Evolutionary conservation across 2,329 filamentous ascomycete genomes (phyloP), one percentile per base, ranked within the genome.

Genomic region (Aspergillus quadricinctus): DNA sequence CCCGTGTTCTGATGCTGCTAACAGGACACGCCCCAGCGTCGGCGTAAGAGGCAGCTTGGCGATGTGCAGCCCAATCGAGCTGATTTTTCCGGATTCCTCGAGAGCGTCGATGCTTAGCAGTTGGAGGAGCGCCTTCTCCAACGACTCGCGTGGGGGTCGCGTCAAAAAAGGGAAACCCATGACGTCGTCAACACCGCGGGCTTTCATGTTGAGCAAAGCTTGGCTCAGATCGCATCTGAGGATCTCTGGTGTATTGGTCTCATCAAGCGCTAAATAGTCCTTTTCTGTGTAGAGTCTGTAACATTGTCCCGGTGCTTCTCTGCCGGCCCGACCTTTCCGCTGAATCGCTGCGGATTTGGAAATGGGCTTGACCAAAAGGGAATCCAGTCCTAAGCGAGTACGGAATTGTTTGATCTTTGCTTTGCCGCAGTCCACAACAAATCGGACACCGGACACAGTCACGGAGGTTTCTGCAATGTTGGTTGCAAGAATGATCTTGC

Each of bases 401-500:
- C 92, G 88, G 70, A 92, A 99, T 62, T 96, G 89, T 75, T 97
- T 97, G 61, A 95, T 83, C 71, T 99, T 99, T 8, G 89, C 90
- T 67, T 97, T 97, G 48, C 94, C 94, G 54, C 89, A 89, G 69
- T 99, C 94, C 21, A 99, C 83, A 9, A 99, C 93, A 64, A 89
- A 94, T 4, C 90, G 85, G 6, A 99, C 92, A 2, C 94, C 94
- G 0, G 93, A 89, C 0, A 99, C 92, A 0, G 94, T 99, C 57
- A 99, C 89, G 1, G 94, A 97, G 0, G 94, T 97, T 72, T 99
- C 94, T n/a, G 94, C 94, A 66, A 99, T 97, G 68, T 99, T 99
- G 14, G 94, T 99, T 0, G 92, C 88, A 0, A 99, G 78, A 0
- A 99, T 92, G 11, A 97, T 82, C 69, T 97, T 97, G 46, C 94